These are phyloP conservation scores for Voacanga thouarsii DNA, from an alignment of 257 asterid species.

Conservation along the genomic window DNA sequence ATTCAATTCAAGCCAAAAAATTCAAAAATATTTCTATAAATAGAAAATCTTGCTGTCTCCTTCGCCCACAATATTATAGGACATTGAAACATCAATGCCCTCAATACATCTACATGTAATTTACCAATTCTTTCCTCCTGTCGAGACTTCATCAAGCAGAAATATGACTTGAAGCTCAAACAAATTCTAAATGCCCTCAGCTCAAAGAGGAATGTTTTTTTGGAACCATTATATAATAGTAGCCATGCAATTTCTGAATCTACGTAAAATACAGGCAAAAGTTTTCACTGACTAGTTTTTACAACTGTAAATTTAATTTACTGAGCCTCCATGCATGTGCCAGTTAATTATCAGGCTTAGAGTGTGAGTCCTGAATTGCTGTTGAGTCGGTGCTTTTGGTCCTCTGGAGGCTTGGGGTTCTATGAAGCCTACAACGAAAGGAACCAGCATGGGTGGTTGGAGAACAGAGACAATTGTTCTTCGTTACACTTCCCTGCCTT, in stretches of 20 bases:
- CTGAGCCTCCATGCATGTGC: constrained; percentile 20
- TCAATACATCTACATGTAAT: too few species aligned
- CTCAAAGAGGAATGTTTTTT: too few species aligned
- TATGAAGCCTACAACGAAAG: constrained; percentile 74
- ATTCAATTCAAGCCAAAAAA: too few species aligned
- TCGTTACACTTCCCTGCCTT: constrained; percentile 63
- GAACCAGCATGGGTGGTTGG: constrained; percentile 82
- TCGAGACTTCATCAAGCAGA: too few species aligned
- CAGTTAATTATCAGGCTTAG: constrained; percentile 15
- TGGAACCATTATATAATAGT: neutral
- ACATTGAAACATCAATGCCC: too few species aligned
- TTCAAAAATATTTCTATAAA: too few species aligned
- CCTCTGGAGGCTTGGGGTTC: constrained; percentile 53
- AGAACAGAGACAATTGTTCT: constrained; percentile 63
- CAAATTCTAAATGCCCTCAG: too few species aligned
- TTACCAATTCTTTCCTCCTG: too few species aligned
- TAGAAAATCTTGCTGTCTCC: too few species aligned
- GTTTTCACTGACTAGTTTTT: too few species aligned
- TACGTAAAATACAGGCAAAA: neutral
- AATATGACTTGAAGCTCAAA: too few species aligned
- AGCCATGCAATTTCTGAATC: neutral
- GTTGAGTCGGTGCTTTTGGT: constrained; percentile 54
- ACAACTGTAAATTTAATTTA: neutral
- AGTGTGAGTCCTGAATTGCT: constrained; percentile 21
- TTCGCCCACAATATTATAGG: too few species aligned